These are phyloP conservation scores for Salix udensis DNA, from an alignment of 345 rosid species.

Conservation along the genomic window DNA sequence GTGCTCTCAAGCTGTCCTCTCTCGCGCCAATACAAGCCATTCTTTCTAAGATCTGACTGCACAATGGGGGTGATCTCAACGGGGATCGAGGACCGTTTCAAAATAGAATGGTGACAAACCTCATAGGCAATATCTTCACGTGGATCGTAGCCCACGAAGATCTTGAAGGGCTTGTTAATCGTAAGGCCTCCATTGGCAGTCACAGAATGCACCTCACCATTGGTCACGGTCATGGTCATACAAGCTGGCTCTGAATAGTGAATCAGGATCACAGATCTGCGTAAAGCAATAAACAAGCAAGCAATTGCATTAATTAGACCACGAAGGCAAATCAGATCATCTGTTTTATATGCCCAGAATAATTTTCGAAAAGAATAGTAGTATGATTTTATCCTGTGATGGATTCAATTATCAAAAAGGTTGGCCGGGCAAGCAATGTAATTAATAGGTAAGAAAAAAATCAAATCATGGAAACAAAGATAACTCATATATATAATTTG, in stretches of 20 bases:
- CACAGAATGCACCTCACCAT: too few species aligned
- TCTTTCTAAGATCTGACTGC: conserved; percentile 73
- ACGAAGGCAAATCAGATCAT: too few species aligned
- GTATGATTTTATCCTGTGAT: too few species aligned
- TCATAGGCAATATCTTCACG: conserved; percentile 77
- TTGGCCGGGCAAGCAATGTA: too few species aligned
- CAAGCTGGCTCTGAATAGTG: neutral
- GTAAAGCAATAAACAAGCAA: too few species aligned
- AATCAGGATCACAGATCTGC: conserved; percentile 2
- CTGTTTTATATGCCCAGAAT: too few species aligned
- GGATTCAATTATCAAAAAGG: too few species aligned
- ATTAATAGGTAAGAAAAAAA: too few species aligned
- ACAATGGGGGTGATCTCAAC: conserved; percentile 72
- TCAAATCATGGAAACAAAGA: too few species aligned
- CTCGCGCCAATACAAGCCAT: conserved; percentile 77
- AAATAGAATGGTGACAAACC: conserved; percentile 75
- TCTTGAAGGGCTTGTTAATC: conserved; percentile 36
- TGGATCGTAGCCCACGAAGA: conserved; percentile 92
- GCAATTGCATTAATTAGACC: too few species aligned
- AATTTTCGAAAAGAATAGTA: too few species aligned
- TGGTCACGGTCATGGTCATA: neutral
- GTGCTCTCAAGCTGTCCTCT: conserved; percentile 87
- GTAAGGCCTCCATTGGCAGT: conserved; percentile 5
- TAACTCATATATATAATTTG: too few species aligned
- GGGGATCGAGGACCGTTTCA: conserved; percentile 72